Base-by-base conservation (phyloP, 768 basidiomycete species). In the Trametes gibbosa region DNA sequence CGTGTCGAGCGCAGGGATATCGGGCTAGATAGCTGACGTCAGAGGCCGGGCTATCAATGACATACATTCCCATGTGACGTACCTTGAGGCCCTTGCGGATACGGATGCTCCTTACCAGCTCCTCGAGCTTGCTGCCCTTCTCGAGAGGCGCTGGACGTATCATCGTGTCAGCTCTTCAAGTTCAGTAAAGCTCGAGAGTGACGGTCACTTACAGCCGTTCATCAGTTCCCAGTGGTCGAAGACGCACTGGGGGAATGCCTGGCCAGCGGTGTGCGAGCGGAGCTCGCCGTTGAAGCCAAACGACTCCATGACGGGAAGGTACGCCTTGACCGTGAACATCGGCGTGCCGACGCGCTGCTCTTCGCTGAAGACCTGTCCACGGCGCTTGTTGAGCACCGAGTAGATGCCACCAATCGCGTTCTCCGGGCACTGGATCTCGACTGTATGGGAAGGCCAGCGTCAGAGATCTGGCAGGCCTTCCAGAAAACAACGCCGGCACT, bases 291-390 rank as follows among this genome's bases (percentile, higher is more conserved):
- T 98, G 89, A 98, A 98, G 67, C 96, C 95, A 79, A 97, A 96
- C 16, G 91, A 94, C 77, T 93, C 92, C 72, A 81, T 79, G 73
- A 94, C 92, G 67, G 94, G 93, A 40, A 95, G 81, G 81, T 93
- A 94, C 24, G 95, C 95, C 84, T 97, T 98, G 77, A 99, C 89
- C 47, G 90, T 98, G 87, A 96, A 96, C 94, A 98, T 97, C 63
- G 97, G 97, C 17, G 97, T 99, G 79, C 97, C 96, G 3, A 86
- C 81, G 69, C 95, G 81, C 78, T 98, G 97, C 76, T 98, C 96
- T 77, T 98, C 92, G 66, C 89, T 90, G 84, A 95, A 96, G 62
- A 99, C 96, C 74, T 97, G 95, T 64, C 96, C 96, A 84, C 95
- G 92, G 72, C 95, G 91, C 79, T 90, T 93, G 86, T 97, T 98